Evolutionary conservation across 768 basidiomycete genomes (phyloP).

Genomic region (Rhizopogon sp.): DNA sequence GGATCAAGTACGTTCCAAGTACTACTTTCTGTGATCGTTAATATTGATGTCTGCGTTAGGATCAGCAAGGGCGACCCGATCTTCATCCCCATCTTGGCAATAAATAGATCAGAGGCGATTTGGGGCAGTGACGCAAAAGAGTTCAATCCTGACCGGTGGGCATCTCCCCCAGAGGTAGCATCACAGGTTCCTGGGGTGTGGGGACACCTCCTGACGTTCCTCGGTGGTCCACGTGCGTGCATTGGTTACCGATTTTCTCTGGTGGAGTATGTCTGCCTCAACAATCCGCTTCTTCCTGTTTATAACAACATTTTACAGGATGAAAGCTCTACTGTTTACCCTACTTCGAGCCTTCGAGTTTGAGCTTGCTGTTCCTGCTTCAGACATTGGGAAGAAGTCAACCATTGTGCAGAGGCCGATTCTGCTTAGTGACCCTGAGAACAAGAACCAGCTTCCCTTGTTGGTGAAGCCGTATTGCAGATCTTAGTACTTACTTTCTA

Average conservation of each 20-base stretch:
- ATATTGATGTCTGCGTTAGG: slow-evolving; percentile 14
- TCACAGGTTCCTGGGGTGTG: slow-evolving; percentile 52
- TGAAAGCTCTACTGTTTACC: slow-evolving; percentile 42
- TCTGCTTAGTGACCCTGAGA: slow-evolving; percentile 33
- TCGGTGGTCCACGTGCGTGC: slow-evolving; percentile 61
- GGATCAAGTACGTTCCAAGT: slow-evolving; percentile 28
- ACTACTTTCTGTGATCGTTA: neutral
- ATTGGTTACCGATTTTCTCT: slow-evolving; percentile 66
- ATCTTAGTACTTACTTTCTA: neutral
- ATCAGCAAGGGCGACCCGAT: slow-evolving; percentile 41
- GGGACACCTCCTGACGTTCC: slow-evolving; percentile 55
- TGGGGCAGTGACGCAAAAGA: slow-evolving; percentile 65
- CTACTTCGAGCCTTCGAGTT: slow-evolving; percentile 49
- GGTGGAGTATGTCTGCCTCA: slow-evolving; percentile 39
- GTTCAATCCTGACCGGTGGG: slow-evolving; percentile 69
- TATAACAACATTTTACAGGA: slow-evolving; percentile 14
- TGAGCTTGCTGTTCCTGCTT: slow-evolving; percentile 44
- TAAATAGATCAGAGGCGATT: slow-evolving; percentile 48
- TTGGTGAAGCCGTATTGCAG: slow-evolving; percentile 9
- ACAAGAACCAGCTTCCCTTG: slow-evolving; percentile 41
- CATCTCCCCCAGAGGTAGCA: slow-evolving; percentile 37
- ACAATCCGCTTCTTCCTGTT: neutral
- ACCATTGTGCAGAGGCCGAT: slow-evolving; percentile 41
- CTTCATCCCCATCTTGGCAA: slow-evolving; percentile 44
- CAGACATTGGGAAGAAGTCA: slow-evolving; percentile 28